A percentile compares a stretch with the other conserved stretches of the same genome.
phyloP scores from a whole-genome alignment of 2,329 filamentous ascomycete genomes.

The Phoma sp. region DNA sequence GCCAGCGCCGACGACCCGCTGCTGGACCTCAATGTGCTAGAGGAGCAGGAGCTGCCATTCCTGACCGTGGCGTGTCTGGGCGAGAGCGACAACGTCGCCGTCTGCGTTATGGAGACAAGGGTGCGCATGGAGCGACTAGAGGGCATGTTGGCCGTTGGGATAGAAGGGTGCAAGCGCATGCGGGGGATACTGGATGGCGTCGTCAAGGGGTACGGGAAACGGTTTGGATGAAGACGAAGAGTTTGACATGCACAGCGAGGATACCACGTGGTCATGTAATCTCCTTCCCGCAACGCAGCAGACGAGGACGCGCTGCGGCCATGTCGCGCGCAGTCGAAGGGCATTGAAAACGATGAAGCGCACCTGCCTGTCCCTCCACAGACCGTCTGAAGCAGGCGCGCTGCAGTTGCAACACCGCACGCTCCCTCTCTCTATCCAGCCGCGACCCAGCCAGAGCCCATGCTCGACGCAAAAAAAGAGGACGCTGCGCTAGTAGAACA shows the following conservation, averaged over 20 bases:
- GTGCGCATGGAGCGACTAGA: conserved; percentile 84
- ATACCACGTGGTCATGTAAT: too few relatives aligned
- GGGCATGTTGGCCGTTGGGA: conserved; percentile 88
- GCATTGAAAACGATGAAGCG: too few relatives aligned
- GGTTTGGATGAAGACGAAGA: conserved; percentile 31
- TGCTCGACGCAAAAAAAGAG: too few relatives aligned
- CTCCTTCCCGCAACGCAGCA: too few relatives aligned
- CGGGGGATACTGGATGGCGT: conserved; percentile 80
- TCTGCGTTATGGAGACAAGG: conserved; percentile 84
- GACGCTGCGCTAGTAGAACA: too few relatives aligned
- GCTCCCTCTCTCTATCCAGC: too few relatives aligned
- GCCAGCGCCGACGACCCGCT: conserved; percentile 77
- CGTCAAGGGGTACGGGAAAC: conserved; percentile 57
- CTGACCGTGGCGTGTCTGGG: conserved; percentile 85
- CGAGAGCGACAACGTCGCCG: conserved; percentile 74
- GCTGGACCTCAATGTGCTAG: conserved; percentile 77
- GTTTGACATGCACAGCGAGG: not conserved
- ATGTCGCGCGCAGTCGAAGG: too few relatives aligned
- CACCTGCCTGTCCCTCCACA: too few relatives aligned
- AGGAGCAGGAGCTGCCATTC: conserved; percentile 88
- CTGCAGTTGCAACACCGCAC: too few relatives aligned
- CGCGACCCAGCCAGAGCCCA: too few relatives aligned
- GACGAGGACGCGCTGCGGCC: too few relatives aligned
- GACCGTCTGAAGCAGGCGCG: too few relatives aligned
- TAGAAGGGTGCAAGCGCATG: conserved; percentile 90